These are phyloP conservation scores for Ustilago nuda DNA, from an alignment of 1,284 basidiomycete genomes.

Conservation along the genomic window DNA sequence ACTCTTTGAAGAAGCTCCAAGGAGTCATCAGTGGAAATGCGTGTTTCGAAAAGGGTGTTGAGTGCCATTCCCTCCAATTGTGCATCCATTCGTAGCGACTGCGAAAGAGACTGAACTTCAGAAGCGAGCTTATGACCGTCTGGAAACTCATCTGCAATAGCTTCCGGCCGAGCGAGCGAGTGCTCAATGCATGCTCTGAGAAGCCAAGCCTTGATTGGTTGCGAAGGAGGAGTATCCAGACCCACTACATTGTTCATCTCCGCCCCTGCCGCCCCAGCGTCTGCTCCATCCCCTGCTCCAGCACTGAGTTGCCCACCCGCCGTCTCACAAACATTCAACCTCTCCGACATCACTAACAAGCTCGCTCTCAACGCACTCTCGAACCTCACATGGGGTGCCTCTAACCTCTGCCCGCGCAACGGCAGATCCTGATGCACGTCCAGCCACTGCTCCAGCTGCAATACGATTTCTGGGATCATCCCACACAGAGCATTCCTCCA, in stretches of 20 bases:
- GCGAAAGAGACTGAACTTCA: constrained; percentile 42
- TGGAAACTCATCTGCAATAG: constrained; percentile 47
- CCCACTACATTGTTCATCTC: constrained; percentile 28
- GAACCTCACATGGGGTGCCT: constrained; percentile 41
- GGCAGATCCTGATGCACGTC: constrained; percentile 33
- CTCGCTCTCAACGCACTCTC: constrained; percentile 36
- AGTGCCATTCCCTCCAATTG: constrained; percentile 44
- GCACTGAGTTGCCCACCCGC: constrained; percentile 1
- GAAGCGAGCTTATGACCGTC: constrained; percentile 48
- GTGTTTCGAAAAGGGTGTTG: constrained; percentile 35
- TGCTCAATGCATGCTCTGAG: constrained; percentile 49
- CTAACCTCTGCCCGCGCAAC: constrained; percentile 31
- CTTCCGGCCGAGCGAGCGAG: constrained; percentile 43
- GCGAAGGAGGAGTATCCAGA: constrained; percentile 33
- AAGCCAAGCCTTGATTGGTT: constrained; percentile 49
- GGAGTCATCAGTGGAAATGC: constrained; percentile 36
- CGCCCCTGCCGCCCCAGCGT: neutral
- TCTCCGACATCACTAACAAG: constrained; percentile 30
- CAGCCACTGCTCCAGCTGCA: constrained; percentile 53
- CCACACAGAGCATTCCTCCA: constrained; percentile 51
- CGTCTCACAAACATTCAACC: constrained; percentile 37
- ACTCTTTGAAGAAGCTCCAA: constrained; percentile 42
- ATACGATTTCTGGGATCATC: constrained; percentile 41
- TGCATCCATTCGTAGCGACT: constrained; percentile 46
- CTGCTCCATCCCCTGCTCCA: neutral